Percentiles rank a stretch among this genome's conserved stretches.
Conservation (phyloP, 116 monocot species). For the Iris pallida region DNA sequence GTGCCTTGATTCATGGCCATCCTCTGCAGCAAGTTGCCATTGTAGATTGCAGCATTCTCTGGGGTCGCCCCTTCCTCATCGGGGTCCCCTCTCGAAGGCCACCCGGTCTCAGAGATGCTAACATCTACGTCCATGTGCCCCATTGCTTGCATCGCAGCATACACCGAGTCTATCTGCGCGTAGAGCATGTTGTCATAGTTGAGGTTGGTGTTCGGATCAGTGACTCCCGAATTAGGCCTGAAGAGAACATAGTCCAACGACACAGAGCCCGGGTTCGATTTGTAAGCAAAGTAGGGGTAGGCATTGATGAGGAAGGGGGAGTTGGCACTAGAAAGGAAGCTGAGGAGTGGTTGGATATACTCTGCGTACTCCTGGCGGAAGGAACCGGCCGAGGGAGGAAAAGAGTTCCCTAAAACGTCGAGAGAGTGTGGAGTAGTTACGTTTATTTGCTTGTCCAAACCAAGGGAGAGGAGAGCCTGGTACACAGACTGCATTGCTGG, state of each 20-base stretch:
- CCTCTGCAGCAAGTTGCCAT: constrained; percentile 25
- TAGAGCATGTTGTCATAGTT: constrained; percentile 29
- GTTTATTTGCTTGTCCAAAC: constrained; percentile 24
- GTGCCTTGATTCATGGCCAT: constrained; percentile 24
- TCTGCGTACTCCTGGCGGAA: constrained; percentile 6
- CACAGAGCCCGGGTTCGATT: constrained; percentile 13
- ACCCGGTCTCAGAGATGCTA: constrained; percentile 22
- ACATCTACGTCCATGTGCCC: constrained; percentile 15
- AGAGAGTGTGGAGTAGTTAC: constrained; percentile 24
- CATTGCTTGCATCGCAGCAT: constrained; percentile 20
- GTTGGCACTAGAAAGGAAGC: constrained; percentile 20
- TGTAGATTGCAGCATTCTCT: constrained; percentile 21
- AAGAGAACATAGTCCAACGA: constrained; percentile 22
- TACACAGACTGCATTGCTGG: constrained; percentile 25
- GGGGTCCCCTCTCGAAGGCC: constrained; percentile 26
- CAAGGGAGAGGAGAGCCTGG: constrained; percentile 20
- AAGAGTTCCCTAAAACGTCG: constrained; percentile 14
- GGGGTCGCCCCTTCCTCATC: constrained; percentile 18
- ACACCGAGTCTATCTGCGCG: constrained; percentile 24
- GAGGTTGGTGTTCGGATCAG: constrained; percentile 15
- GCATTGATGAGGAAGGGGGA: constrained; percentile 26
- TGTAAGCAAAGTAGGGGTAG: constrained; percentile 30
- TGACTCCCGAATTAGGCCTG: constrained; percentile 18
- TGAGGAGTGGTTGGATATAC: constrained; percentile 21
- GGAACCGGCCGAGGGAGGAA: constrained; percentile 19